phyloP scores from a whole-genome alignment of 257 asterid genomes.

The Solanum okadae region DNA sequence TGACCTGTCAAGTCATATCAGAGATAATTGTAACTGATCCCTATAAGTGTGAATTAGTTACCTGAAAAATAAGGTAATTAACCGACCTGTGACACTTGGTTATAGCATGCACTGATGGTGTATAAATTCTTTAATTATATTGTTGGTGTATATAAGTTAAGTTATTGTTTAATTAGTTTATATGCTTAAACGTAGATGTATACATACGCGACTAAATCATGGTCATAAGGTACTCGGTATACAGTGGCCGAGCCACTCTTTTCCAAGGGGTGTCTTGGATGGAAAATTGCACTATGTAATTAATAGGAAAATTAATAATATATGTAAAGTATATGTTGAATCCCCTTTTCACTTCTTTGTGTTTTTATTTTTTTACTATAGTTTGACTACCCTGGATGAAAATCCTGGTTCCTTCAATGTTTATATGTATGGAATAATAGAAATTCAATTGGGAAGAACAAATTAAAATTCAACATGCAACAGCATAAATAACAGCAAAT shows the following conservation, averaged over 20 bases:
- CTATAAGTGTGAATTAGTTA: background rate
- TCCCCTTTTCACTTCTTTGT: background rate
- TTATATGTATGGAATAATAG: background rate
- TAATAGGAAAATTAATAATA: background rate
- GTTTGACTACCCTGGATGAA: background rate
- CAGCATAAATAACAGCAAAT: background rate
- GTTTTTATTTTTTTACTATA: background rate
- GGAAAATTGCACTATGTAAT: too few species aligned
- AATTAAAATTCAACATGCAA: background rate
- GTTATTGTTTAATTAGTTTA: background rate
- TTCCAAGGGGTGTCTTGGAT: background rate
- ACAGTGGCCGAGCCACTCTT: background rate
- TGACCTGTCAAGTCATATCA: background rate
- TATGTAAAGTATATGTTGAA: background rate
- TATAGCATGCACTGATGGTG: background rate
- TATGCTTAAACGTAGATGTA: background rate
- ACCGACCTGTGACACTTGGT: background rate
- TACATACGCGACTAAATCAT: background rate
- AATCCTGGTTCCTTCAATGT: background rate
- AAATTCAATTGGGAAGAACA: background rate
- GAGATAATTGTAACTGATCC: background rate
- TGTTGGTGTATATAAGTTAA: background rate
- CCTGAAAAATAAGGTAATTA: background rate
- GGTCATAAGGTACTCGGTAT: background rate
- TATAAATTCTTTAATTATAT: background rate